phyloP scores from a whole-genome alignment of 148 eudicot genomes.

The Spergularia bocconei region DNA sequence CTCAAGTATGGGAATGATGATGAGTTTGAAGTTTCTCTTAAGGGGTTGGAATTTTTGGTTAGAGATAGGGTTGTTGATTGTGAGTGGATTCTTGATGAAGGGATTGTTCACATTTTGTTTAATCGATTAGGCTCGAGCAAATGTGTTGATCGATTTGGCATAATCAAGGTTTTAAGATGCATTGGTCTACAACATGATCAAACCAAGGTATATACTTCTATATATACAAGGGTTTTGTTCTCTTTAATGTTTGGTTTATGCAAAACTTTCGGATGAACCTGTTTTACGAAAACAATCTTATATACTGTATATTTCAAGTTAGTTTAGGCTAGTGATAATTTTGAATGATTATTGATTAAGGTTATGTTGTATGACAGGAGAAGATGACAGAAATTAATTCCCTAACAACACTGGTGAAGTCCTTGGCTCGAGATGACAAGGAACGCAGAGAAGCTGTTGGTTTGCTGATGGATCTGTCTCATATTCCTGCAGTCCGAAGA shows the following conservation, averaged over 20 bases:
- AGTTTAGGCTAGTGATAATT: background rate
- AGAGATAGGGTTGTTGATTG: slow-evolving; percentile 39
- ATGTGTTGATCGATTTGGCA: slow-evolving; percentile 45
- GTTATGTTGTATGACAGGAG: slow-evolving; percentile 43
- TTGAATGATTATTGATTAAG: background rate
- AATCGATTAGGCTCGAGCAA: slow-evolving; percentile 54
- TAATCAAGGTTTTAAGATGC: slow-evolving; percentile 57
- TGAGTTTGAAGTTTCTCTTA: slow-evolving; percentile 50
- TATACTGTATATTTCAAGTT: background rate
- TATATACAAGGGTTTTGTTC: background rate
- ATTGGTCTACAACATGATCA: slow-evolving; percentile 37
- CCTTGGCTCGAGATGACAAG: slow-evolving; percentile 56
- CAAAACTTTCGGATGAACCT: background rate
- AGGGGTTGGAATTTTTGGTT: slow-evolving; percentile 37
- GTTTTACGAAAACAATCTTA: background rate
- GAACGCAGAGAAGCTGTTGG: slow-evolving; percentile 85
- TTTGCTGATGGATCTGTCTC: slow-evolving; percentile 52
- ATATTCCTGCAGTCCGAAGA: slow-evolving; percentile 50
- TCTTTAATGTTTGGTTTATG: background rate
- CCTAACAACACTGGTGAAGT: slow-evolving; percentile 63
- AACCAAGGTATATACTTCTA: slow-evolving; percentile 64
- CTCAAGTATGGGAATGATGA: slow-evolving; percentile 73
- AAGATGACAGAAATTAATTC: slow-evolving; percentile 59
- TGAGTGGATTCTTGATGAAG: slow-evolving; percentile 67
- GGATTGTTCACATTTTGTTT: slow-evolving; percentile 54